These are phyloP conservation scores for Neltuma alba DNA, from an alignment of 306 rosid genomes.

Conservation along the genomic window DNA sequence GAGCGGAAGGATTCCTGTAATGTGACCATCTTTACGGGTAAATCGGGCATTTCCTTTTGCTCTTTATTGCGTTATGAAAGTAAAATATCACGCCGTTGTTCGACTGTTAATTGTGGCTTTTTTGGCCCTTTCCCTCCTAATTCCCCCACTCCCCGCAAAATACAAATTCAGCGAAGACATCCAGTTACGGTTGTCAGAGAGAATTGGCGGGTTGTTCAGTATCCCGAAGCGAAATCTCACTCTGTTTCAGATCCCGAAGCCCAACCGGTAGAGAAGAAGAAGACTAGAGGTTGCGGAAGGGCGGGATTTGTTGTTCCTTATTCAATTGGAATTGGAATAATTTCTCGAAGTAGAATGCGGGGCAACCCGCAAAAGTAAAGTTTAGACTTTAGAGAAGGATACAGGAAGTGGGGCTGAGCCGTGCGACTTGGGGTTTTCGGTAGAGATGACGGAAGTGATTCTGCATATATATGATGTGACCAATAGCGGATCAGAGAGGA, in stretches of 20 bases:
- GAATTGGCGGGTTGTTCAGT: constrained; percentile 31
- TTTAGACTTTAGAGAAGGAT: constrained; percentile 34
- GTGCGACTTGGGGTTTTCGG: constrained; percentile 29
- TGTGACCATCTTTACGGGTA: too few species aligned
- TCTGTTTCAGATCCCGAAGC: constrained; percentile 9
- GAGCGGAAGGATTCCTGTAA: too few species aligned
- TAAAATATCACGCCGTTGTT: background rate
- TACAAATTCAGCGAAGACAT: constrained; percentile 13
- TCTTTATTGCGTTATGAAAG: too few species aligned
- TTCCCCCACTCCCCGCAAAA: background rate
- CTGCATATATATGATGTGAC: constrained; percentile 95
- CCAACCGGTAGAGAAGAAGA: constrained; percentile 4
- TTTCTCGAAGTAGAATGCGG: background rate
- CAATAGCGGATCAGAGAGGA: constrained; percentile 96
- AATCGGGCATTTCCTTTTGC: too few species aligned
- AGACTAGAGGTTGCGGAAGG: background rate
- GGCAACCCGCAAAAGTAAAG: background rate
- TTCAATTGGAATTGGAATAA: constrained; percentile 40
- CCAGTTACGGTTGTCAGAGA: background rate
- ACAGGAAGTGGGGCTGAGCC: constrained; percentile 38
- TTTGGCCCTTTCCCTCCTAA: background rate
- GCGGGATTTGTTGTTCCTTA: constrained; percentile 24
- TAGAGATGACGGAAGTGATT: constrained; percentile 76
- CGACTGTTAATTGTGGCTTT: background rate
- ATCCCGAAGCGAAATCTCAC: constrained; percentile 44